These are phyloP conservation scores for Nymphaea thermarum DNA, from an alignment of 164 flowering plant species.

Conservation along the genomic window DNA sequence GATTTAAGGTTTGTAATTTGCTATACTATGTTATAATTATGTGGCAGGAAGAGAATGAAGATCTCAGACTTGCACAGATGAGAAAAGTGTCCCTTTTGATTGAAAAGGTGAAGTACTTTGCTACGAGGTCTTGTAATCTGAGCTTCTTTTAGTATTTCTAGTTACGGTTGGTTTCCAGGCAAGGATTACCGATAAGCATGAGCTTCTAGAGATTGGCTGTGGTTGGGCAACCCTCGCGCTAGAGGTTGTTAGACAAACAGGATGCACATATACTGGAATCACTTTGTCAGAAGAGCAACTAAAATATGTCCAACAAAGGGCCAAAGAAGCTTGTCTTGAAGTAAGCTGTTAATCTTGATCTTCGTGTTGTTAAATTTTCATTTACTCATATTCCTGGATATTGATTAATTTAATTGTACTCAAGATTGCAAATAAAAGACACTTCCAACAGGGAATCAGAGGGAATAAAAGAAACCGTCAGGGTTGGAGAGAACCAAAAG, in stretches of 20 bases:
- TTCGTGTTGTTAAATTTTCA: not conserved
- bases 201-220: conserved; percentile 84
- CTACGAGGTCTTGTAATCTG: not conserved
- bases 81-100: conserved; percentile 71
- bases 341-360: conserved; percentile 14
- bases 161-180: conserved; percentile 26
- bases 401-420: not conserved
- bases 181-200: conserved; percentile 45
- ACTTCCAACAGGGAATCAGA: too few relatives aligned
- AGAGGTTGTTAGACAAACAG: conserved; percentile 75
- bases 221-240: conserved; percentile 95
- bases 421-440: too few relatives aligned
- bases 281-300: conserved; percentile 83
- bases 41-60: conserved; percentile 52
- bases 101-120: conserved; percentile 48
- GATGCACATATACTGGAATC: conserved; percentile 93
- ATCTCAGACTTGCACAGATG: conserved; percentile 62
- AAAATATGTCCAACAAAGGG: conserved; percentile 58
- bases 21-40: not conserved
- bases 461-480: too few relatives aligned
- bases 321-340: conserved; percentile 77
- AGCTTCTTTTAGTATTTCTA: not conserved
- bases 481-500: too few relatives aligned
- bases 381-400: not conserved
- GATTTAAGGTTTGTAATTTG: not conserved